Evolutionary conservation across 495 filamentous ascomycete species (phyloP).

Genomic region (Cercophora newfieldiana): DNA sequence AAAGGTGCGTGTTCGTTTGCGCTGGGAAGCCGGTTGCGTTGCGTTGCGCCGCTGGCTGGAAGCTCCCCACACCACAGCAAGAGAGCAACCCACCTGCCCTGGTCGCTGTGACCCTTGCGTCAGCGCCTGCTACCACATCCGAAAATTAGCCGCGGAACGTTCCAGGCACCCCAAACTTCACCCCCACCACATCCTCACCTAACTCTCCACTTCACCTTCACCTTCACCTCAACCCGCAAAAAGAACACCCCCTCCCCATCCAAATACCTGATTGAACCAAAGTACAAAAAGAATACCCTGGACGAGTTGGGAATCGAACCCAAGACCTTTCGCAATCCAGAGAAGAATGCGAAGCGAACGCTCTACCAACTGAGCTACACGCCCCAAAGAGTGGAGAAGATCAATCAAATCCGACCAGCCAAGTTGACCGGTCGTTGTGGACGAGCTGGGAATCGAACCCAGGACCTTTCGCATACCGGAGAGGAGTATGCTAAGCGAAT

Average conservation of each 20-base stretch:
- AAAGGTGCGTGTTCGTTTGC: slow-evolving; percentile 5
- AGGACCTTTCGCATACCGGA: slow-evolving; percentile 27
- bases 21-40: not conserved
- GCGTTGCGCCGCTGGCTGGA: not conserved
- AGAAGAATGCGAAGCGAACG: slow-evolving; percentile 30
- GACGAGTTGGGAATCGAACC: slow-evolving; percentile 33
- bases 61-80: slow-evolving; percentile 1
- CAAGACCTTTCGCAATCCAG: slow-evolving; percentile 30
- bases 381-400: slow-evolving; percentile 18
- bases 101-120: not conserved
- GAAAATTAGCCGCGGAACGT: not conserved
- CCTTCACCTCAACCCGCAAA: no score
- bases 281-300: slow-evolving; percentile 3
- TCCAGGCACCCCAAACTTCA: not conserved
- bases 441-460: slow-evolving; percentile 28
- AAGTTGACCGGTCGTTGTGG: not conserved
- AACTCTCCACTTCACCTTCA: not conserved
- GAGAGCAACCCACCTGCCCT: no score
- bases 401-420: not conserved
- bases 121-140: not conserved
- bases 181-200: not conserved
- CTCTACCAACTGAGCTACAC: slow-evolving; percentile 32
- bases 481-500: slow-evolving; percentile 14
- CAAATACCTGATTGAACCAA: slow-evolving; percentile 1
- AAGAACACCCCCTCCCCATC: no score